Base-by-base conservation (phyloP, 768 basidiomycete species). In the Zangia roseola region DNA sequence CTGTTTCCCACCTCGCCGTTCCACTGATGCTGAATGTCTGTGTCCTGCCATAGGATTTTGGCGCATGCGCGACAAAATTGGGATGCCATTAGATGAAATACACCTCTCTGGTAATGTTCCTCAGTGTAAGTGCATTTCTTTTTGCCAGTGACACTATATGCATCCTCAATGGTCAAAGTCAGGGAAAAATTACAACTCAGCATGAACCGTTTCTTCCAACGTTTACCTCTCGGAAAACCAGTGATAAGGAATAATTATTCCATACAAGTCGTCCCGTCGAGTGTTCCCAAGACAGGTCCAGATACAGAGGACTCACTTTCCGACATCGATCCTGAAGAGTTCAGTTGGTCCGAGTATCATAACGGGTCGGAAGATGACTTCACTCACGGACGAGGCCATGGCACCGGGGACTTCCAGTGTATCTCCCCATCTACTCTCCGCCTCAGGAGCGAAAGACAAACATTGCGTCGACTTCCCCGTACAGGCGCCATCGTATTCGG, bases 61-160 rank as follows among this genome's bases (percentile, higher is more conserved):
- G 89, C 77, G 88, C n/a, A 74, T 91, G 69, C 64, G 77, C 51
- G 88, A 90, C 68, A 91, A 91, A 70, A 79, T 88, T 44, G 90
- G 88, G 10, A 70, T 84, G 59, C 75, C 80, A 13, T 69, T 91
- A 34, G 84, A 88, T 36, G 81, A 88, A 49, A 88, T 91, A 43
- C 88, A 91, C 33, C 38, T 61, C 36, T 26, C 57, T 10, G 88
- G 89, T 17, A 68, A 83, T 47, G 88, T 91, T 16, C 87, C 88
- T 20, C 80, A 79, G 64, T 90, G 86, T 85, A 65, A 63, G 83
- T 51, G 1, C n/a, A 5, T 23, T 47, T 21, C n/a, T n/a, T 20
- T 50, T 40, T 25, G 4, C 3, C 8, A 21, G 20, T 36, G 21
- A 21, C 10, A 26, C 1, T 21, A 1, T 23, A 16, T 16, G 30